phyloP scores from a whole-genome alignment of 148 eudicot species.

The Rhododendron molle region DNA sequence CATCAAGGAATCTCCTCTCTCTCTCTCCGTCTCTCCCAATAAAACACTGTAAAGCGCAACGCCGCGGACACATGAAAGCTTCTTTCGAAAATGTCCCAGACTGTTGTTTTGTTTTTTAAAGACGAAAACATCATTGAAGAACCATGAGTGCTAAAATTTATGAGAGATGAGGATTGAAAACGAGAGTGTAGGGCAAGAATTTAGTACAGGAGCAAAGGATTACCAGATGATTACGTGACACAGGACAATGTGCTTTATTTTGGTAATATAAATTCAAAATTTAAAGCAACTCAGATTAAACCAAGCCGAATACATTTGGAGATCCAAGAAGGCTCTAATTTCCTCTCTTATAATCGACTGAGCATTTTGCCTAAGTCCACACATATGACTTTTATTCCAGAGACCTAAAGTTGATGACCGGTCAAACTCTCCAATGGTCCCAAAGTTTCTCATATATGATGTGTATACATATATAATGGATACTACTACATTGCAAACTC shows the following conservation, averaged over 20 bases:
- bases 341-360: not conserved
- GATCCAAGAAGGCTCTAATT: slow-evolving; percentile 10
- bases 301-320: slow-evolving; percentile 10
- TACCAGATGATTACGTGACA: not conserved
- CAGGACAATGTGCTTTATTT: not conserved
- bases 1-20: not conserved
- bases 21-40: not conserved
- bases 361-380: not conserved
- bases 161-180: not conserved
- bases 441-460: not conserved
- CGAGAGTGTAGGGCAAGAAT: not conserved
- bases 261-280: slow-evolving; percentile 16
- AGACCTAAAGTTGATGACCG: no score
- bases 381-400: not conserved
- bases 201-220: not conserved
- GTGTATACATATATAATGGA: not conserved
- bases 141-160: not conserved
- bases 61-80: not conserved
- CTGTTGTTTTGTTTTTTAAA: not conserved
- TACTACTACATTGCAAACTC: no score
- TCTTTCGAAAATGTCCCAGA: not conserved
- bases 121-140: not conserved
- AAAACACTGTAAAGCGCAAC: no score
- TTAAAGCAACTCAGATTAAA: slow-evolving; percentile 16
- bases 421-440: not conserved